Conservation (phyloP, 331 rosid species). For the Pyrus hybrid region DNA sequence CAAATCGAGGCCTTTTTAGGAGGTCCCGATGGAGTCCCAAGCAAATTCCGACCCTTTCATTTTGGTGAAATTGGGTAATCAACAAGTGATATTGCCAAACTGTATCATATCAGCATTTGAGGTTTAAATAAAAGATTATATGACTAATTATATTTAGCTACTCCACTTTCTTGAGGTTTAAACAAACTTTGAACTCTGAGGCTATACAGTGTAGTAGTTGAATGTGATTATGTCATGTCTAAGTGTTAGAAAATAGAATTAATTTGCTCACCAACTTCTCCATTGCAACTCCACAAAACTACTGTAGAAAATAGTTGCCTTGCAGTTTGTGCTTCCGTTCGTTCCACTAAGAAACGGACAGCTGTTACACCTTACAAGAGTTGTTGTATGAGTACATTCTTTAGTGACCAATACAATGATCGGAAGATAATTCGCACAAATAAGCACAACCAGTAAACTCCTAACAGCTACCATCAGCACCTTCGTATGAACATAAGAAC, state of each 20-base stretch:
- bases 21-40: neutral
- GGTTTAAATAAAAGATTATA: neutral
- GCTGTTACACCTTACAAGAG: neutral
- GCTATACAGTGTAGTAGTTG: neutral
- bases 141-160: neutral
- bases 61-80: too few species aligned
- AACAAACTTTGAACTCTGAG: neutral
- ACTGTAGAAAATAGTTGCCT: neutral
- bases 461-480: too few species aligned
- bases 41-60: neutral
- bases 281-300: neutral
- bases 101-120: too few species aligned
- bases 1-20: too few species aligned
- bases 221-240: neutral
- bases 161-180: neutral
- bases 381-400: too few species aligned
- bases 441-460: too few species aligned
- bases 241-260: neutral
- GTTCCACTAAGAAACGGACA: constrained; percentile 8
- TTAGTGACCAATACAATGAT: too few species aligned
- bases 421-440: too few species aligned
- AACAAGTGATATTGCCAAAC: too few species aligned
- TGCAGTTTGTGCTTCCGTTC: neutral
- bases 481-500: too few species aligned
- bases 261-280: neutral